phyloP scores from a whole-genome alignment of 768 basidiomycete genomes.

The Naganishia friedmannii region DNA sequence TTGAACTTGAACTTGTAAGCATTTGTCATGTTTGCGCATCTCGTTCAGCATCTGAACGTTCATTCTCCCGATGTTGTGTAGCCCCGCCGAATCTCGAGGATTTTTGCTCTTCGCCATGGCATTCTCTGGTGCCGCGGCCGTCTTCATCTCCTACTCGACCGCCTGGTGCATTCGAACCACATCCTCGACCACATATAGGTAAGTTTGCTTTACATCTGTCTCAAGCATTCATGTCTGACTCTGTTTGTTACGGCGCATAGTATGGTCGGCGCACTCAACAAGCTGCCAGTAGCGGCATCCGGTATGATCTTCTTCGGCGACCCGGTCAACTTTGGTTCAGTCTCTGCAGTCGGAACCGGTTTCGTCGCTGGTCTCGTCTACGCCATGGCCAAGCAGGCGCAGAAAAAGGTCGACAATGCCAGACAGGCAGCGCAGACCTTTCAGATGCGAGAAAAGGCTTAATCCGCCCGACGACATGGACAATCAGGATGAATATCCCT shows the following conservation, averaged over 20 bases:
- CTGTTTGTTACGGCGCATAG: slow-evolving; percentile 52
- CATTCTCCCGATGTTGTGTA: slow-evolving; percentile 49
- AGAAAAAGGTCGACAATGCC: slow-evolving; percentile 69
- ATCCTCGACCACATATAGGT: slow-evolving; percentile 98
- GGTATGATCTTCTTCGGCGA: slow-evolving; percentile 84
- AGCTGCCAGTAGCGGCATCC: slow-evolving; percentile 91
- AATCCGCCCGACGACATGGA: slow-evolving; percentile 10
- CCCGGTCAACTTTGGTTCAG: slow-evolving; percentile 77
- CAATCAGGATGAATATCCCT: not conserved
- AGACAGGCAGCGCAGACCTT: slow-evolving; percentile 46
- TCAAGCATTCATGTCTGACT: not conserved
- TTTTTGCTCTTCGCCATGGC: slow-evolving; percentile 81
- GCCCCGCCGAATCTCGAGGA: slow-evolving; percentile 75
- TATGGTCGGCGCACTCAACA: slow-evolving; percentile 53
- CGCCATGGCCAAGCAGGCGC: slow-evolving; percentile 89
- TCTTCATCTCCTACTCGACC: slow-evolving; percentile 95
- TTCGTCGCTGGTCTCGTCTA: slow-evolving; percentile 90
- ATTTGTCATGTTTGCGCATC: not conserved
- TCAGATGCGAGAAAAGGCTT: slow-evolving; percentile 31
- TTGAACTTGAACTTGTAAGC: slow-evolving; percentile 83
- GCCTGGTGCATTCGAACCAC: slow-evolving; percentile 97
- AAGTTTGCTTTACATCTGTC: slow-evolving; percentile 34
- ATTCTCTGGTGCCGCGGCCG: slow-evolving; percentile 95
- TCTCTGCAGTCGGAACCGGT: slow-evolving; percentile 79
- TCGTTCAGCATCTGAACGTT: not conserved